Evolutionary conservation across 129 eudicot genomes (phyloP).

Genomic region (Scalesia atractyloides): DNA sequence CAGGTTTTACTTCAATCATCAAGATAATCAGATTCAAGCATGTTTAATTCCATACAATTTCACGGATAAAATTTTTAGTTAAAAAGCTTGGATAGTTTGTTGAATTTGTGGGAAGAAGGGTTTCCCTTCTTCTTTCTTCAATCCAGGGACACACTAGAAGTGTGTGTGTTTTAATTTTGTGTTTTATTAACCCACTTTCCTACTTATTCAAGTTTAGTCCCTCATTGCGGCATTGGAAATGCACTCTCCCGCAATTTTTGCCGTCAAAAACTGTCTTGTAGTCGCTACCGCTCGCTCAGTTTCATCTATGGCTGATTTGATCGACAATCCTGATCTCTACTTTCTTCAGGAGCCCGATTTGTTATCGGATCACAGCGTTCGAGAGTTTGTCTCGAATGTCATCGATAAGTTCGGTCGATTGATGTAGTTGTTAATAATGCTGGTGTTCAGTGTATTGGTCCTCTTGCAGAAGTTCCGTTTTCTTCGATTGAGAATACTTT

Average conservation of each 20-base stretch:
- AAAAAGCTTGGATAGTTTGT: no score
- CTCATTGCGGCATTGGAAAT: constrained; percentile 93
- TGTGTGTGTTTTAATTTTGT: no score
- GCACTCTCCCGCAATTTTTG: constrained; percentile 81
- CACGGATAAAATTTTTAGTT: no score
- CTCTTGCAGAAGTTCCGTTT: constrained; percentile 83
- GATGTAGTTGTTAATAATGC: constrained; percentile 88
- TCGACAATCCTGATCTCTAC: constrained; percentile 32
- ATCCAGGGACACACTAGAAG: no score
- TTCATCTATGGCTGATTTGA: constrained; percentile 60
- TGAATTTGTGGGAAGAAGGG: no score
- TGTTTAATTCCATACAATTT: no score
- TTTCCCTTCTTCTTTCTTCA: no score
- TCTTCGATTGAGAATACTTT: constrained; percentile 57
- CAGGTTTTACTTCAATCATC: no score
- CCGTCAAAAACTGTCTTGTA: constrained; percentile 64
- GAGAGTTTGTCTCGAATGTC: constrained; percentile 45
- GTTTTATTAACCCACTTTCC: no score
- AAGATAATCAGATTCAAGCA: no score
- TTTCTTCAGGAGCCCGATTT: constrained; percentile 75
- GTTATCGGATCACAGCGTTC: constrained; percentile 61
- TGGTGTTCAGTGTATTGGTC: constrained; percentile 94
- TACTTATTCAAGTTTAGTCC: no score
- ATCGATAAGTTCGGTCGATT: constrained; percentile 66
- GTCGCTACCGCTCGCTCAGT: constrained; percentile 74